These are phyloP conservation scores for Penicillium verrucosum DNA, from an alignment of 2,329 filamentous ascomycete species.

Conservation along the genomic window DNA sequence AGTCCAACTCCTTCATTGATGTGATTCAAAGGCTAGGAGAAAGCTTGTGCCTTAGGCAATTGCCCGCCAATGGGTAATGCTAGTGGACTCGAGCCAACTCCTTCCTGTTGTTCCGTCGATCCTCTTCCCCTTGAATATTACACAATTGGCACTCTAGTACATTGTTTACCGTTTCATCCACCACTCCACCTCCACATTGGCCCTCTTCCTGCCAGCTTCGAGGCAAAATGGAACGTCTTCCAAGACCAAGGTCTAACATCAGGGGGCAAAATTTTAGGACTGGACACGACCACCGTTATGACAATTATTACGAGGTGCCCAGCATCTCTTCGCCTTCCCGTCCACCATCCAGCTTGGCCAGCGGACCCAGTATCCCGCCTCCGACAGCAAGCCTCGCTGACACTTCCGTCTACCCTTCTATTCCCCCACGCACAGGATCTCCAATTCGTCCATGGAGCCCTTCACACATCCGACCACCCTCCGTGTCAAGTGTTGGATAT, in stretches of 20 bases:
- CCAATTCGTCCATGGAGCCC: conserved; percentile 52
- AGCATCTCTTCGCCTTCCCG: conserved; percentile 35
- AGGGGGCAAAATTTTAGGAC: conserved; percentile 17
- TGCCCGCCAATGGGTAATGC: conserved; percentile 6
- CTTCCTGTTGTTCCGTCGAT: background rate
- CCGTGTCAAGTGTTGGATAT: conserved; percentile 63
- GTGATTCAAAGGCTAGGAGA: background rate
- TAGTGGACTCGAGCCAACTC: background rate
- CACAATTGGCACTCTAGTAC: conserved; percentile 4
- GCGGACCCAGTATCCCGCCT: conserved; percentile 42
- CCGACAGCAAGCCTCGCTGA: conserved; percentile 36
- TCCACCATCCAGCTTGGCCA: conserved; percentile 43
- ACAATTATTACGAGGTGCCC: conserved; percentile 28
- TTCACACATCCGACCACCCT: conserved; percentile 69
- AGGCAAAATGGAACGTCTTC: conserved; percentile 16
- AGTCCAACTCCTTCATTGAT: conserved; percentile 12
- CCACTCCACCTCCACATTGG: background rate
- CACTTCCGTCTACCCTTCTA: conserved; percentile 37
- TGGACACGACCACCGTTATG: conserved; percentile 15
- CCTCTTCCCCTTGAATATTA: conserved; percentile 10
- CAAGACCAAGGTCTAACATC: conserved; percentile 23
- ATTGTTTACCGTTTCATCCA: background rate
- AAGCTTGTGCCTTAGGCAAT: background rate
- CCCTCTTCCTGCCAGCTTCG: background rate
- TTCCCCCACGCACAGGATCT: conserved; percentile 36